A percentile compares a stretch with the other conserved stretches of the same genome.
These are phyloP conservation scores for Leccinum sublutescens DNA, from an alignment of 768 basidiomycete genomes.

Conservation along the genomic window DNA sequence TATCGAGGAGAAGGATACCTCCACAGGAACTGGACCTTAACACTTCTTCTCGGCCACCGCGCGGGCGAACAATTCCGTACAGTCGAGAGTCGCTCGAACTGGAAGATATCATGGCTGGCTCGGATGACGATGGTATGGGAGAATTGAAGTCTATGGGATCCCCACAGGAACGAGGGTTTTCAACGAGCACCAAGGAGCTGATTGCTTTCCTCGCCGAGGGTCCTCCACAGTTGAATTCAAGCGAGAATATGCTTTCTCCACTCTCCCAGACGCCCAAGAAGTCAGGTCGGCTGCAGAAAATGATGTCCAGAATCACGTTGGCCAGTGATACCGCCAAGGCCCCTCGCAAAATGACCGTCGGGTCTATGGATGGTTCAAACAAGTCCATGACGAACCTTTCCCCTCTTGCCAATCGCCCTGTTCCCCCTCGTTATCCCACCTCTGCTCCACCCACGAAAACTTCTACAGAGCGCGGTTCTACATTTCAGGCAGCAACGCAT, in stretches of 20 bases:
- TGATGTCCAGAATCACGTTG: conserved; percentile 77
- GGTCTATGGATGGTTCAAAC: conserved; percentile 23
- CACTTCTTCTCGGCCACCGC: conserved; percentile 15
- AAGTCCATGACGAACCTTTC: conserved; percentile 42
- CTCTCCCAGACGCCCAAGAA: conserved; percentile 37
- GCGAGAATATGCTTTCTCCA: conserved; percentile 44
- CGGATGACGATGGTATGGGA: conserved; percentile 54
- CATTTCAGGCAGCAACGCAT: conserved; percentile 15
- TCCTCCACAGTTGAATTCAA: conserved; percentile 42
- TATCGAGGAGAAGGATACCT: conserved; percentile 22
- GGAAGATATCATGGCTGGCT: conserved; percentile 72
- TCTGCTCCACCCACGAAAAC: conserved; percentile 47
- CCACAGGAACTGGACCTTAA: conserved; percentile 32
- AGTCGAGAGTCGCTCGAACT: conserved; percentile 70
- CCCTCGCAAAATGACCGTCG: conserved; percentile 34
- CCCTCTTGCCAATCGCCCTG: conserved; percentile 54
- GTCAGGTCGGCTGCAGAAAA: conserved; percentile 68
- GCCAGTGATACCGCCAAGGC: conserved; percentile 33
- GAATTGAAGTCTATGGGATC: conserved; percentile 33
- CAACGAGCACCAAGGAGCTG: conserved; percentile 46
- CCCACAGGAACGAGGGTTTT: conserved; percentile 42
- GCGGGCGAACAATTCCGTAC: conserved; percentile 49
- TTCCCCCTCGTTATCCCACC: conserved; percentile 56
- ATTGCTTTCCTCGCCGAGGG: conserved; percentile 60
- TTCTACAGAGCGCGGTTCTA: conserved; percentile 33